These are phyloP conservation scores for Rubia yunnanensis DNA, from an alignment of 257 asterid genomes.

Conservation along the genomic window DNA sequence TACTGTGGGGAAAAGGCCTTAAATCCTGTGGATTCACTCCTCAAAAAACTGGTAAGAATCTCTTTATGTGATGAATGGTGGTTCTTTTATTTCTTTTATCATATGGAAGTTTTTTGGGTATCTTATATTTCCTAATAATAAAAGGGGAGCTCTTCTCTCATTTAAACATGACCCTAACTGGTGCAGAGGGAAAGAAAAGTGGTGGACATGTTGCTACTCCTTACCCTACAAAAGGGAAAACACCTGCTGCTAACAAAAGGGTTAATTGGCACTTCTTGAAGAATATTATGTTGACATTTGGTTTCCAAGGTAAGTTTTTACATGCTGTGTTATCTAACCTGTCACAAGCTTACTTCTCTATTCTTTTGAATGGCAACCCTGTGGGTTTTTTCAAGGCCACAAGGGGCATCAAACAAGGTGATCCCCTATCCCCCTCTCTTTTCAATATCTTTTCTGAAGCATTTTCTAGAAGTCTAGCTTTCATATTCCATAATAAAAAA, in stretches of 20 bases:
- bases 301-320: no score
- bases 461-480: no score
- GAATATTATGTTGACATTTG: no score
- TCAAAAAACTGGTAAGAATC: constrained; percentile 59
- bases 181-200: constrained; percentile 66
- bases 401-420: no score
- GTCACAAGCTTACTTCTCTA: no score
- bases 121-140: neutral
- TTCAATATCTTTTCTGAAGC: no score
- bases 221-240: constrained; percentile 70
- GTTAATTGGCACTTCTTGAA: no score
- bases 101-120: neutral
- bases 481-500: no score
- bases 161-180: neutral
- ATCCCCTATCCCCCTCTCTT: no score
- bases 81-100: neutral
- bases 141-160: neutral
- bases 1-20: constrained; percentile 95
- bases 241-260: constrained; percentile 61
- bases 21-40: constrained; percentile 92
- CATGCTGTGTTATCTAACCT: no score
- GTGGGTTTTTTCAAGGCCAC: no score
- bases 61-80: neutral
- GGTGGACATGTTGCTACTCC: constrained; percentile 83
- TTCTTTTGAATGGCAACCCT: no score